These are phyloP conservation scores for Cymodocea nodosa DNA, from an alignment of 116 monocot genomes.

Conservation along the genomic window DNA sequence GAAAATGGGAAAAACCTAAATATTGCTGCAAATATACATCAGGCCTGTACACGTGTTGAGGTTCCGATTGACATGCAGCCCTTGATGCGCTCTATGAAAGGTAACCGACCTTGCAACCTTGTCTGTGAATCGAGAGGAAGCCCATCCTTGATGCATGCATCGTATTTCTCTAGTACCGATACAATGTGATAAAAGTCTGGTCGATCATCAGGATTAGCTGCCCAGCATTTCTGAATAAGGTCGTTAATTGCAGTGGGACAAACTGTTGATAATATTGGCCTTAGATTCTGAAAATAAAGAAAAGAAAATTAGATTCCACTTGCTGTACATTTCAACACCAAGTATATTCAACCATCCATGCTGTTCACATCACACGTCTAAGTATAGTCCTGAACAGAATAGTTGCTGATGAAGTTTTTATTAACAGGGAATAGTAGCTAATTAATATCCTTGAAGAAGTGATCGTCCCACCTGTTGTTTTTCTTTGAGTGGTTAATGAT, in stretches of 20 bases:
- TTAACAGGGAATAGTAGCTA: too few species aligned
- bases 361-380: too few species aligned
- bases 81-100: conserved; percentile 42
- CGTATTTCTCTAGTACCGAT: conserved; percentile 52
- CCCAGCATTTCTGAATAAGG: conserved; percentile 78
- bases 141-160: conserved; percentile 59
- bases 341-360: not conserved
- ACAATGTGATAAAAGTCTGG: conserved; percentile 76
- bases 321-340: not conserved
- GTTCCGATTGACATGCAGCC: conserved; percentile 37
- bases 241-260: conserved; percentile 68
- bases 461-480: too few species aligned
- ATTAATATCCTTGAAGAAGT: too few species aligned
- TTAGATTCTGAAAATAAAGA: conserved; percentile 39
- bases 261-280: conserved; percentile 48
- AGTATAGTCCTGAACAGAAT: too few species aligned
- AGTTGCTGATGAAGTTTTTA: too few species aligned
- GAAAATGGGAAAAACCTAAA: too few species aligned
- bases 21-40: conserved; percentile 4
- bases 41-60: conserved; percentile 50
- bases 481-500: too few species aligned
- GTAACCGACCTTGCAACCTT: conserved; percentile 28
- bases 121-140: conserved; percentile 37
- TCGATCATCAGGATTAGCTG: conserved; percentile 57
- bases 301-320: not conserved